Conservation (phyloP, 1,284 basidiomycete species). For the Phellopilus nigrolimitatus region DNA sequence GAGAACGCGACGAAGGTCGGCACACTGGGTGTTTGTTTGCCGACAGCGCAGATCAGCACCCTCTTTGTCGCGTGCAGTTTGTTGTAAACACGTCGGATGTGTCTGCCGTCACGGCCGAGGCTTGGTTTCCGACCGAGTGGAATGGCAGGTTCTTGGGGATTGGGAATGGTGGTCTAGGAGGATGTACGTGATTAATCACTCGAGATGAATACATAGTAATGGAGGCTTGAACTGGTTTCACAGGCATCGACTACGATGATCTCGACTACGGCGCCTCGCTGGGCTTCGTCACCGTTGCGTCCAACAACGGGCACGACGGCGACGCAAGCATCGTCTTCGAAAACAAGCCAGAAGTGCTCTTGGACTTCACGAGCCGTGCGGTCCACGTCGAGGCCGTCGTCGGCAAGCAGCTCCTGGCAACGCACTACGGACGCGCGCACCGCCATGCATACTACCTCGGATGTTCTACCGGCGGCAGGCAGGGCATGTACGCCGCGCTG, state of each 20-base stretch:
- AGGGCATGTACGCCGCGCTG: conserved; percentile 25
- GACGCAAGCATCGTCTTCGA: conserved; percentile 24
- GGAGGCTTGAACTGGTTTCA: too few relatives aligned
- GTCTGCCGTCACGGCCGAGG: conserved; percentile 16
- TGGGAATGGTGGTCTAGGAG: conserved; percentile 26
- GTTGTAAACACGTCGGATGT: conserved; percentile 5
- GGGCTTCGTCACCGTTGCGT: conserved; percentile 26
- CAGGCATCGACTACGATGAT: conserved; percentile 27
- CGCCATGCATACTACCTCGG: conserved; percentile 28
- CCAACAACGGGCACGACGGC: conserved; percentile 31
- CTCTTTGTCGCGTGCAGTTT: conserved; percentile 15
- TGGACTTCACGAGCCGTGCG: conserved; percentile 29
- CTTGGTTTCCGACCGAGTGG: conserved; percentile 25
- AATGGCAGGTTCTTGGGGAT: conserved; percentile 25
- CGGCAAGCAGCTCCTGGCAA: conserved; percentile 26
- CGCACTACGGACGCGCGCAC: conserved; percentile 24
- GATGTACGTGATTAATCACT: too few relatives aligned
- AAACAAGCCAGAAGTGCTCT: conserved; percentile 26
- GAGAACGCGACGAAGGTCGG: background rate
- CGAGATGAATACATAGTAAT: too few relatives aligned
- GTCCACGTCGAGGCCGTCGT: conserved; percentile 26
- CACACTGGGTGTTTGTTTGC: conserved; percentile 16
- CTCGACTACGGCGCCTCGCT: conserved; percentile 26
- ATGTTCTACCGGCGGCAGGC: conserved; percentile 30
- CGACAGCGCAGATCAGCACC: conserved; percentile 20